Conservation (phyloP, 2,329 filamentous ascomycete genomes). For the Sporothrix luriei region DNA sequence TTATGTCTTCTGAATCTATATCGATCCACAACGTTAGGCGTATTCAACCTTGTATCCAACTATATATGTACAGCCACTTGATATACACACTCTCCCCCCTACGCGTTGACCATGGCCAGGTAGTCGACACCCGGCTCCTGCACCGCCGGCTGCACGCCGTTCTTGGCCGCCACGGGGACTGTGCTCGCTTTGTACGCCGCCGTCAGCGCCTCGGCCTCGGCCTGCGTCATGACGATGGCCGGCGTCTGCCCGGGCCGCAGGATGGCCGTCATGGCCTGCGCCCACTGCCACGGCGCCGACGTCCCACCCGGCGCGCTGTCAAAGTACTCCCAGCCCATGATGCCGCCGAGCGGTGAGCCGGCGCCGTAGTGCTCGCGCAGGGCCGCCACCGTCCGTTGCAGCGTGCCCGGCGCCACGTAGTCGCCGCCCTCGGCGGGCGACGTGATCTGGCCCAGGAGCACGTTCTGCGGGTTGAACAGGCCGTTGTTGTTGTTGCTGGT, state of each 20-base stretch:
- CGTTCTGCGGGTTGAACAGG: slow-evolving; percentile 64
- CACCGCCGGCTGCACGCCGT: neutral
- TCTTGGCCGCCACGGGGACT: neutral
- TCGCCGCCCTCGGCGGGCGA: slow-evolving; percentile 71
- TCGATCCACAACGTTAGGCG: neutral
- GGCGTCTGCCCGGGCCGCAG: slow-evolving; percentile 41
- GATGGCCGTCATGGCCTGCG: slow-evolving; percentile 62
- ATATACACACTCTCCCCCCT: slow-evolving; percentile 23
- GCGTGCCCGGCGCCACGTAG: slow-evolving; percentile 53
- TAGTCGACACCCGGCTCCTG: slow-evolving; percentile 37
- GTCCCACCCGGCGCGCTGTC: slow-evolving; percentile 70
- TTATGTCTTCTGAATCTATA: neutral
- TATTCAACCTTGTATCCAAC: neutral
- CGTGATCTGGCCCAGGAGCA: slow-evolving; percentile 81
- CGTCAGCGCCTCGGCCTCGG: slow-evolving; percentile 35
- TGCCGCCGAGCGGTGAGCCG: slow-evolving; percentile 66
- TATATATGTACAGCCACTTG: neutral
- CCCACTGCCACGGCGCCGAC: slow-evolving; percentile 75
- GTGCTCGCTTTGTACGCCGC: slow-evolving; percentile 38
- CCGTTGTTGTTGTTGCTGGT: slow-evolving; percentile 42
- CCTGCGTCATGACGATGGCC: slow-evolving; percentile 36
- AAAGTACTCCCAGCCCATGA: slow-evolving; percentile 97
- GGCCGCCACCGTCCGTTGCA: slow-evolving; percentile 48
- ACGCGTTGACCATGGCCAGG: slow-evolving; percentile 39
- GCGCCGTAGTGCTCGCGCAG: slow-evolving; percentile 57